Percentiles rank a stretch among this genome's conserved stretches.
Conservation (phyloP, 139 green algal genomes). For the Ostreobium quekettii region DNA sequence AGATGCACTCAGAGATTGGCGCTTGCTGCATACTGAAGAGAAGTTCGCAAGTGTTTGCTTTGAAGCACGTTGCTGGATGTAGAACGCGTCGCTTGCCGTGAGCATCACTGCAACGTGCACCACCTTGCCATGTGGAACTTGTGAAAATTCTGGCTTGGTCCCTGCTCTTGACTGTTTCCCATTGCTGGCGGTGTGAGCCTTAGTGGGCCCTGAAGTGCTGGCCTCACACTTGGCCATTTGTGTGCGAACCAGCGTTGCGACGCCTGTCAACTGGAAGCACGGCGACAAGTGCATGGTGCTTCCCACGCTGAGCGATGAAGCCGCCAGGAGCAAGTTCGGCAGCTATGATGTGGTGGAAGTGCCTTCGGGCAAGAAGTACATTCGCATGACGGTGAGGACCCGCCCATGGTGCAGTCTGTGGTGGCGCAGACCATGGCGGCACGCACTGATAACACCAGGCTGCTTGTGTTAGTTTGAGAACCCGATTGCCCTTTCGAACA, state of each 20-base stretch:
- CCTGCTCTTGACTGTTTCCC: not conserved
- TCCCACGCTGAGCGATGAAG: slow-evolving; percentile 34
- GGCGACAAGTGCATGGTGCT: slow-evolving; percentile 43
- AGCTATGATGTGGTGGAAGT: slow-evolving; percentile 22
- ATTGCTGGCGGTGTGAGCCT: not conserved
- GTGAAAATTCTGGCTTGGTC: too few relatives aligned
- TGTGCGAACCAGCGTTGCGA: slow-evolving; percentile 31
- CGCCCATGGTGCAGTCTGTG: not conserved
- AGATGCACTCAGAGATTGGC: too few relatives aligned
- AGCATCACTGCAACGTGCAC: too few relatives aligned
- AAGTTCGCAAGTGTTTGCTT: too few relatives aligned
- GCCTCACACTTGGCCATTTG: not conserved
- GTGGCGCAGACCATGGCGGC: too few relatives aligned
- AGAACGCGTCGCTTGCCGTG: too few relatives aligned
- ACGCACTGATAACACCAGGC: too few relatives aligned
- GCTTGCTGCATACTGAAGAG: too few relatives aligned
- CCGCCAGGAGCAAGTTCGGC: slow-evolving; percentile 30
- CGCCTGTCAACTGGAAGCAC: slow-evolving; percentile 41
- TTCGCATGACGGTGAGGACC: slow-evolving; percentile 25
- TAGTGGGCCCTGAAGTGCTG: not conserved
- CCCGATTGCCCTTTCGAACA: too few relatives aligned
- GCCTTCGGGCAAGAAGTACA: slow-evolving; percentile 30
- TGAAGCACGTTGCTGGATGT: too few relatives aligned
- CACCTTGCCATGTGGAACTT: too few relatives aligned
- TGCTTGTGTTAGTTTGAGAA: too few relatives aligned